A percentile compares a stretch with the other conserved stretches of the same genome.
Evolutionary conservation across 1,284 basidiomycete species (phyloP).

Genomic region (Earliella scabrosa): DNA sequence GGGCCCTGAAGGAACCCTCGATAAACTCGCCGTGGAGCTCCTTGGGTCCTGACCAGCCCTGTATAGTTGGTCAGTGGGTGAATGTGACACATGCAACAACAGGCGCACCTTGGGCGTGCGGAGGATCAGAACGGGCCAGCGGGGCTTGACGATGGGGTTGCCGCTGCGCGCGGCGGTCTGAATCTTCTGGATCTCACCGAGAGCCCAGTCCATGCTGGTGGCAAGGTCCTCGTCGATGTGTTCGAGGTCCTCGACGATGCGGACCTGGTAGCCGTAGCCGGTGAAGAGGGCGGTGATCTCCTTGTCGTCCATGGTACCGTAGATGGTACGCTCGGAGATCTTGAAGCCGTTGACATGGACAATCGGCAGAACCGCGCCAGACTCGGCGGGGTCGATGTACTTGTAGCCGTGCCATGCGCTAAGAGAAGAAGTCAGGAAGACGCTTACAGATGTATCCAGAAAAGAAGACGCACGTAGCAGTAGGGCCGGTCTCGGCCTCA

Average conservation of each 20-base stretch:
- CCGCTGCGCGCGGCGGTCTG: slow-evolving; percentile 79
- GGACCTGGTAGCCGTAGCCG: slow-evolving; percentile 87
- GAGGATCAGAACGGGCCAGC: slow-evolving; percentile 86
- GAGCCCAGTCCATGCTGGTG: slow-evolving; percentile 81
- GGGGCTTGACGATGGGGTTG: slow-evolving; percentile 79
- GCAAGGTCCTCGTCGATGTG: slow-evolving; percentile 75
- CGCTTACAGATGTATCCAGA: not conserved
- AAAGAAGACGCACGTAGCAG: slow-evolving; percentile 53
- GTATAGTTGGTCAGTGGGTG: not conserved
- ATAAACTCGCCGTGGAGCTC: slow-evolving; percentile 67
- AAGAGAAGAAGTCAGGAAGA: not conserved
- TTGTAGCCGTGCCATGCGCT: slow-evolving; percentile 85
- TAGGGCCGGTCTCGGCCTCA: slow-evolving; percentile 87
- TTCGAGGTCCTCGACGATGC: slow-evolving; percentile 77
- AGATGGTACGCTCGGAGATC: slow-evolving; percentile 88
- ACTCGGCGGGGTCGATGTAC: slow-evolving; percentile 91
- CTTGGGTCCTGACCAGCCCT: slow-evolving; percentile 74
- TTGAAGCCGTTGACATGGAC: slow-evolving; percentile 87
- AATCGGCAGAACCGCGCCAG: slow-evolving; percentile 87
- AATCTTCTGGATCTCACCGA: slow-evolving; percentile 77
- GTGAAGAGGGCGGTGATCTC: slow-evolving; percentile 76
- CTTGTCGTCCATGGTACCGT: slow-evolving; percentile 88
- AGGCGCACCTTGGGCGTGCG: slow-evolving; percentile 72
- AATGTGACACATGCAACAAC: not conserved
- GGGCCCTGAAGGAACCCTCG: slow-evolving; percentile 77